These are phyloP conservation scores for Papilionanthe hybrid DNA, from an alignment of 116 monocot species.

Conservation along the genomic window DNA sequence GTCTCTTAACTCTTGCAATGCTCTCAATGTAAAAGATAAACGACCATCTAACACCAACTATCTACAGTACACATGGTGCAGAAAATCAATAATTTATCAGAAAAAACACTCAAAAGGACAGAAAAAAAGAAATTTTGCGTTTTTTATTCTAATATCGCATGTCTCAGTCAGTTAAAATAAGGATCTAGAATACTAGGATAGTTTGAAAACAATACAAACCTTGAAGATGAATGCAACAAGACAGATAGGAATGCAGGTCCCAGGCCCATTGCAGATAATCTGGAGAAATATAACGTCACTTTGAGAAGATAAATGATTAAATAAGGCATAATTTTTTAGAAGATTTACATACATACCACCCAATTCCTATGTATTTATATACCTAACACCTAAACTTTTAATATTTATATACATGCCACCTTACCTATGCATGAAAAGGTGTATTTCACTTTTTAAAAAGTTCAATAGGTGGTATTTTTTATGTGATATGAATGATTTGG, in stretches of 20 bases:
- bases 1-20: constrained; percentile 48
- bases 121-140: too few species aligned
- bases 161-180: neutral
- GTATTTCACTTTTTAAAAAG: too few species aligned
- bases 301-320: neutral
- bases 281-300: constrained; percentile 22
- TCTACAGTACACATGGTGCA: constrained; percentile 15
- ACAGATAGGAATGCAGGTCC: constrained; percentile 91
- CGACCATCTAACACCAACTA: constrained; percentile 68
- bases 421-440: too few species aligned
- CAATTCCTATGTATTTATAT: too few species aligned
- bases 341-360: too few species aligned
- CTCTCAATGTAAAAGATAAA: constrained; percentile 87
- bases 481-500: too few species aligned
- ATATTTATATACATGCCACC: too few species aligned
- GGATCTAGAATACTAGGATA: neutral
- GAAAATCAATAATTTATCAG: too few species aligned
- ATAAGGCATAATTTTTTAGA: neutral
- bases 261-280: constrained; percentile 97
- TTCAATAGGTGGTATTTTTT: too few species aligned
- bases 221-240: constrained; percentile 70
- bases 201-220: constrained; percentile 27
- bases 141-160: neutral
- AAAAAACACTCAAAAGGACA: too few species aligned
- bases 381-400: too few species aligned